Evolutionary conservation across 2,329 filamentous ascomycete species (phyloP), one percentile per base, ranked within the genome.

Genomic region (Gyromitra esculenta): DNA sequence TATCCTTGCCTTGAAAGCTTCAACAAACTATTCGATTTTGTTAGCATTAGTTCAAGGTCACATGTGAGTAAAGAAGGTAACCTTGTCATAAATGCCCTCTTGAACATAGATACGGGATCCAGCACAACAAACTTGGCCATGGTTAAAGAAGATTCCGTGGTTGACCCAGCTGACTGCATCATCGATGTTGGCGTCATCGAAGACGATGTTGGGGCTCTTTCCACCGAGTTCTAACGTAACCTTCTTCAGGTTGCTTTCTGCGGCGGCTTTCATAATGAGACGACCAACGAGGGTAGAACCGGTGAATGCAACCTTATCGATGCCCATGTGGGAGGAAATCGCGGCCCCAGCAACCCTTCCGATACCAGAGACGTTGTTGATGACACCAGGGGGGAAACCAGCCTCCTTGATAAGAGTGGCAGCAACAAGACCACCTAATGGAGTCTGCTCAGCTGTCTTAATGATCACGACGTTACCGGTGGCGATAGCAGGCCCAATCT

Each of bases 61-160:
- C 4, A 50, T 25, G 31, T 1, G 1, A 9, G 50, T 15, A 2
- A 50, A 50, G n/a, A 15, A 21, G 59, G 67, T 25, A 60, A 76
- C 73, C 35, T 70, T 91, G 86, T 96, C 93, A 86, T 96, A 94
- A 84, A 96, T 91, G 77, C 87, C 87, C 82, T 96, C 92, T 84
- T 96, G 92, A 68, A 96, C 93, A 85, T 93, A 94, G 84, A 96
- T 88, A 82, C 93, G 91, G 78, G 91, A 93, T 80, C 92, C 92
- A 78, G 92, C 92, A 82, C 91, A 93, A 86, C 88, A 90, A 85
- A 85, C 87, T 83, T 90, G 88, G 81, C 88, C 88, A 83, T 89
- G 88, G 86, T 90, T 90, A 85, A 83, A 89, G 85, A 88, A 90
- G 82, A 90, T 89, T 78, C 88, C 88, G 79, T 89, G 89, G 86